phyloP scores from a whole-genome alignment of 805 yeast species.

The Ogataea dorogensis region DNA sequence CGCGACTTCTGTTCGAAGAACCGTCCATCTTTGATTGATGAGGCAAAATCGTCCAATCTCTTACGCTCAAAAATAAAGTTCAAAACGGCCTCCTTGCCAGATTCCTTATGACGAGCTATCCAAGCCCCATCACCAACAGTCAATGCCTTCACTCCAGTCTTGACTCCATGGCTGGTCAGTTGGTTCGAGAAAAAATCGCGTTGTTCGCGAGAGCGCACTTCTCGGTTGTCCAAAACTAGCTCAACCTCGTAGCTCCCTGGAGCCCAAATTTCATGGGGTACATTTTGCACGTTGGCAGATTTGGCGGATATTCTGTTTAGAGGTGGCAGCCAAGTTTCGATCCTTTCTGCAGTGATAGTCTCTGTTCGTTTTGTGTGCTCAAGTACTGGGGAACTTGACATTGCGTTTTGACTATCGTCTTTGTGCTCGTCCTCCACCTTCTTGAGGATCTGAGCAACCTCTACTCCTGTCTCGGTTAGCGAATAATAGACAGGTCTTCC shows the following conservation, averaged over 20 bases:
- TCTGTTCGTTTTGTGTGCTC: constrained; percentile 6
- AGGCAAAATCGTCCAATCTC: constrained; percentile 78
- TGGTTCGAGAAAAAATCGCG: constrained; percentile 67
- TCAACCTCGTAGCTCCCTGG: constrained; percentile 56
- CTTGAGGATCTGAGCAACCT: constrained; percentile 57
- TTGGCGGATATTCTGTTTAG: constrained; percentile 3
- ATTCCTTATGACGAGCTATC: constrained; percentile 68
- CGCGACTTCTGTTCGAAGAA: constrained; percentile 84
- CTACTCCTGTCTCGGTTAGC: constrained; percentile 68
- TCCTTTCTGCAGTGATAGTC: neutral
- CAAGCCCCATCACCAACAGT: constrained; percentile 87
- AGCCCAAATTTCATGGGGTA: constrained; percentile 56
- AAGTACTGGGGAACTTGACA: constrained; percentile 17
- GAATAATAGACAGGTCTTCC: constrained; percentile 62
- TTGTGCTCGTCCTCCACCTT: constrained; percentile 38
- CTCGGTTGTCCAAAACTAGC: constrained; percentile 77
- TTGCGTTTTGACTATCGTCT: constrained; percentile 4
- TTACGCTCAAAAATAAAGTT: constrained; percentile 90
- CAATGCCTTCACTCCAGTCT: constrained; percentile 53
- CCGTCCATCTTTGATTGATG: constrained; percentile 84
- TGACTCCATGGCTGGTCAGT: constrained; percentile 47
- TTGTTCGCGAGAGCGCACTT: constrained; percentile 64
- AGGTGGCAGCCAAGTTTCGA: constrained; percentile 9
- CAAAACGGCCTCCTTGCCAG: constrained; percentile 63
- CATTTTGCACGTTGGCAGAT: constrained; percentile 3